phyloP scores from a whole-genome alignment of 2,329 filamentous ascomycete species.

The Aureobasidium musti region DNA sequence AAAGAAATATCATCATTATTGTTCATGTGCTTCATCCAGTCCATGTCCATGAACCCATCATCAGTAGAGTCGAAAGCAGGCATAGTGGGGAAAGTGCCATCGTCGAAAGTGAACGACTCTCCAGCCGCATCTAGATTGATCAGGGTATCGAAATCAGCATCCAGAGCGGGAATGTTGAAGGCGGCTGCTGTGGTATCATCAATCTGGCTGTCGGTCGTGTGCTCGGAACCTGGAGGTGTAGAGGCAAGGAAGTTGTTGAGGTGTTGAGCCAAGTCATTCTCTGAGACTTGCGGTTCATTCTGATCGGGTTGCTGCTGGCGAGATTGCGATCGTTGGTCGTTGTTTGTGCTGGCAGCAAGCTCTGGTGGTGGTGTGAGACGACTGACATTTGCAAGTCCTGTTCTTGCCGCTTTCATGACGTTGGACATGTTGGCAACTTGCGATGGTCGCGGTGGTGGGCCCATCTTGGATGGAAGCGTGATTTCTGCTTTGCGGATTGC shows the following conservation, averaged over 20 bases:
- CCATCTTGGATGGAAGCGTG: slow-evolving; percentile 54
- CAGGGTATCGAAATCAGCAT: slow-evolving; percentile 44
- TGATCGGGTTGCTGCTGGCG: slow-evolving; percentile 32
- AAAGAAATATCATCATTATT: slow-evolving; percentile 16
- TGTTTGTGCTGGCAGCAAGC: slow-evolving; percentile 3
- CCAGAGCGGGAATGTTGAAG: slow-evolving; percentile 36
- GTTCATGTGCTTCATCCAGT: slow-evolving; percentile 43
- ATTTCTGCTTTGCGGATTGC: slow-evolving; percentile 86
- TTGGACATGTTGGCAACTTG: slow-evolving; percentile 22
- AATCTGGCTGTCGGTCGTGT: slow-evolving; percentile 30
- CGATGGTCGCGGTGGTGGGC: slow-evolving; percentile 12
- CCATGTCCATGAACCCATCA: slow-evolving; percentile 37
- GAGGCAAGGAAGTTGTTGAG: slow-evolving; percentile 55
- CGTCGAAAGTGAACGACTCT: slow-evolving; percentile 40
- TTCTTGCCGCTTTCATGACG: slow-evolving; percentile 17
- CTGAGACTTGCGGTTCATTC: slow-evolving; percentile 38
- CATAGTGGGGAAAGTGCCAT: slow-evolving; percentile 38
- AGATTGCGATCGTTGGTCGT: slow-evolving; percentile 13
- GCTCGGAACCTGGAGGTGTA: slow-evolving; percentile 49
- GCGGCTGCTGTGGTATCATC: slow-evolving; percentile 23
- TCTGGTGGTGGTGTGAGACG: slow-evolving; percentile 47
- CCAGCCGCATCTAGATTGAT: slow-evolving; percentile 44
- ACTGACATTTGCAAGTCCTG: slow-evolving; percentile 1
- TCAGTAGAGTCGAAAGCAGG: slow-evolving; percentile 31
- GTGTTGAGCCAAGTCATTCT: slow-evolving; percentile 51